Conservation (phyloP, 768 basidiomycete genomes). For the Kwoniella sp. region DNA sequence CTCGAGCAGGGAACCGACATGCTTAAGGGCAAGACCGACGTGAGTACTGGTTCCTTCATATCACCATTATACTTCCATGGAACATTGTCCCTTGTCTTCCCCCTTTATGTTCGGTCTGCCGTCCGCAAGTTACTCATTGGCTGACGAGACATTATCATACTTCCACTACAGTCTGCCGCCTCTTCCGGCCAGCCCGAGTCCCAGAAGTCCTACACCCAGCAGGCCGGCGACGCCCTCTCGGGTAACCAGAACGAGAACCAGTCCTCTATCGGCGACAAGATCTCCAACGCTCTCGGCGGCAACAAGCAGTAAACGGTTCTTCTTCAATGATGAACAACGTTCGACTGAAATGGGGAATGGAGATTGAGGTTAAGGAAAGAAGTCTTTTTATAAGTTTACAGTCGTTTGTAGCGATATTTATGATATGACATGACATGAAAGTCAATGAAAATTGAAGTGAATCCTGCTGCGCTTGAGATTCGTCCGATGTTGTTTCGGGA, state of each 20-base stretch:
- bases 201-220: constrained; percentile 42
- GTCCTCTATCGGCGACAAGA: constrained; percentile 41
- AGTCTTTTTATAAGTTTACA: neutral
- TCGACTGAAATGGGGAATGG: neutral
- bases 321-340: too few relatives aligned
- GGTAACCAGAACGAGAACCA: constrained; percentile 54
- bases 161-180: constrained; percentile 40
- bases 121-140: neutral
- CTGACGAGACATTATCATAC: constrained; percentile 3
- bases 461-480: too few relatives aligned
- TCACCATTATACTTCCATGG: too few relatives aligned
- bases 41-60: constrained; percentile 22
- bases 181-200: constrained; percentile 49
- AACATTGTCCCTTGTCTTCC: too few relatives aligned
- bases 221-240: constrained; percentile 25
- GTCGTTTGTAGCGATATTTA: constrained; percentile 23
- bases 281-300: constrained; percentile 37
- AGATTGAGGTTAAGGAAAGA: neutral
- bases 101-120: neutral
- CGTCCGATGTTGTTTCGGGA: too few relatives aligned
- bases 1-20: constrained; percentile 50
- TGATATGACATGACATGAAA: constrained; percentile 3
- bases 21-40: constrained; percentile 46
- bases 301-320: constrained; percentile 23
- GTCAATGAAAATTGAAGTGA: too few relatives aligned